Evolutionary conservation across 148 eudicot genomes (phyloP).

Genomic region (Pharnaceum exiguum): DNA sequence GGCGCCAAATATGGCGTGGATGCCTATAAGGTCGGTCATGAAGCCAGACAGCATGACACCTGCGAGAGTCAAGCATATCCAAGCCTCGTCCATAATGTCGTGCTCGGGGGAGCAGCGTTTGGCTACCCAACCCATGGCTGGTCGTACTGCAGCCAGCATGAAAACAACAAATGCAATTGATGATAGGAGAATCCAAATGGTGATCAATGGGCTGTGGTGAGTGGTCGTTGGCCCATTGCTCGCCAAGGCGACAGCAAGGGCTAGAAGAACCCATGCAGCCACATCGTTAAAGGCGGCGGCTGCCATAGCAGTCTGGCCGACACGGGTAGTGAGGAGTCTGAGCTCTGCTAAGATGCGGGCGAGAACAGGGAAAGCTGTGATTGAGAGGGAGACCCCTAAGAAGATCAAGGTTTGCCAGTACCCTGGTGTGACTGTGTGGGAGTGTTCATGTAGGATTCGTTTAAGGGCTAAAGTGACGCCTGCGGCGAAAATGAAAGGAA

Average conservation of each 20-base stretch:
- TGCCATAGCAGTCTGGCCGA: conserved; percentile 36
- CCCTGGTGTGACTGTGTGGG: too few relatives aligned
- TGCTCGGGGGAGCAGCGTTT: conserved; percentile 22
- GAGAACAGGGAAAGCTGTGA: conserved; percentile 50
- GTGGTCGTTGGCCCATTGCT: conserved; percentile 5
- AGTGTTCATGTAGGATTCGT: too few relatives aligned
- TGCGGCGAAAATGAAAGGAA: conserved; percentile 42
- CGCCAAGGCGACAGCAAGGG: conserved; percentile 23
- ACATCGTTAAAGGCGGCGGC: conserved; percentile 36
- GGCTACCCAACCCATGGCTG: conserved; percentile 21
- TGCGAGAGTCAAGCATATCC: conserved; percentile 27
- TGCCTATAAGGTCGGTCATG: conserved; percentile 44
- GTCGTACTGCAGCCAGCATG: too few relatives aligned
- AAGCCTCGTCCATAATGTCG: conserved; percentile 27
- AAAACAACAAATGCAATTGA: too few relatives aligned
- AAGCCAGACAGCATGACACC: conserved; percentile 41
- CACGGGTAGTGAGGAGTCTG: conserved; percentile 34
- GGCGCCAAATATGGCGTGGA: conserved; percentile 52
- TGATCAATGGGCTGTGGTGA: not conserved
- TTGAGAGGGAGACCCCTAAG: conserved; percentile 39
- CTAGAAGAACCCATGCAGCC: conserved; percentile 25
- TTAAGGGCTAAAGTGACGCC: too few relatives aligned
- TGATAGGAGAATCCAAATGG: conserved; percentile 28
- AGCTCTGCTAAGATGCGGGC: conserved; percentile 42
- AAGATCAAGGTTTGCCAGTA: conserved; percentile 24